Evolutionary conservation across 352 stramenopile genomes (phyloP).

Genomic region (Elongisporangium anandrum): DNA sequence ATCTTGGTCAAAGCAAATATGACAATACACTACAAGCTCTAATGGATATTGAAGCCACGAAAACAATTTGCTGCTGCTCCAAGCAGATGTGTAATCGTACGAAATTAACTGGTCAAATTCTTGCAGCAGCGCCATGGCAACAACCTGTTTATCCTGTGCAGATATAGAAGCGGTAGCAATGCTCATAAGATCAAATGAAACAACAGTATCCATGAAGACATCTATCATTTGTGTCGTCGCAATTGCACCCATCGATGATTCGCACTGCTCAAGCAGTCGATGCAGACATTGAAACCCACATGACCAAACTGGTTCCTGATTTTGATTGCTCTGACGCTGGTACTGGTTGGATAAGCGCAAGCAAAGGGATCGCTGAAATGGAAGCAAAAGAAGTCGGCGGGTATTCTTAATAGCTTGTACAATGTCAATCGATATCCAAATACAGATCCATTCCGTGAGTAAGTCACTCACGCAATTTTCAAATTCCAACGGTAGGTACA

Average conservation of each 20-base stretch:
- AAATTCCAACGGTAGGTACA: constrained; percentile 69
- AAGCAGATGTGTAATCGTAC: constrained; percentile 8
- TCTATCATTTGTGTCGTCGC: constrained; percentile 30
- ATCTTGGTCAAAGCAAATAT: constrained; percentile 13
- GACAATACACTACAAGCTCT: constrained; percentile 33
- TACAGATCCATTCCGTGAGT: constrained; percentile 32
- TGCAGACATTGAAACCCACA: constrained; percentile 12
- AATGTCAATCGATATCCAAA: constrained; percentile 41
- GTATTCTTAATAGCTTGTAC: constrained; percentile 13
- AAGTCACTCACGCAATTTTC: constrained; percentile 18
- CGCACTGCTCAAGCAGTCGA: constrained; percentile 2
- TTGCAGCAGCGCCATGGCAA: constrained; percentile 11
- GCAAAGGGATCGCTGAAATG: constrained; percentile 31
- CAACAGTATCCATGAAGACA: constrained; percentile 28
- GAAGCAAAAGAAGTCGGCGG: constrained; percentile 26
- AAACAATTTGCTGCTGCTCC: constrained; percentile 17
- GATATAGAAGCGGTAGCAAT: neutral
- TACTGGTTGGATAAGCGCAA: neutral
- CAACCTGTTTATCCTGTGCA: neutral
- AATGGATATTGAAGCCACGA: constrained; percentile 38
- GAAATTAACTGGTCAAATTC: constrained; percentile 11
- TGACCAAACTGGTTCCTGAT: constrained; percentile 27
- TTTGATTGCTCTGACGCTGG: neutral
- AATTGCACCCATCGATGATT: constrained; percentile 6
- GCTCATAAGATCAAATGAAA: constrained; percentile 23